phyloP scores from a whole-genome alignment of 2,329 filamentous ascomycete species.

The Aureobasidium mangrovei region DNA sequence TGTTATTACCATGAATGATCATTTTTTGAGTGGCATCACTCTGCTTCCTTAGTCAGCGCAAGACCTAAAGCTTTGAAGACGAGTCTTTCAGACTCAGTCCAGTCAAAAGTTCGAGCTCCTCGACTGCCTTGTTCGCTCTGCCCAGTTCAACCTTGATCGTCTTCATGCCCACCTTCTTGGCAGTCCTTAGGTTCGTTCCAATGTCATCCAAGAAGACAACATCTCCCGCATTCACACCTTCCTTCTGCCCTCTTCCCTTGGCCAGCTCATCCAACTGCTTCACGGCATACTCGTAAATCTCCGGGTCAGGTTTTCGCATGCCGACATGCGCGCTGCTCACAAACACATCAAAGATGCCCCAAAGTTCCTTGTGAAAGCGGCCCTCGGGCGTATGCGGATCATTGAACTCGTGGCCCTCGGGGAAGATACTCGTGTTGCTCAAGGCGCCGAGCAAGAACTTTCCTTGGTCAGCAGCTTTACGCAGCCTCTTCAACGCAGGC shows the following conservation, averaged over 20 bases:
- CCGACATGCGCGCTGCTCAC: slow-evolving; percentile 80
- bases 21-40: not conserved
- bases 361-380: slow-evolving; percentile 43
- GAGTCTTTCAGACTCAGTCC: slow-evolving; percentile 47
- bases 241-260: slow-evolving; percentile 45
- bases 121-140: slow-evolving; percentile 69
- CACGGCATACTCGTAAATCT: slow-evolving; percentile 70
- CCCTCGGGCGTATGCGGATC: slow-evolving; percentile 35
- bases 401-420: slow-evolving; percentile 60
- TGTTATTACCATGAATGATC: not conserved
- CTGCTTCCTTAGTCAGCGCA: not conserved
- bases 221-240: slow-evolving; percentile 52
- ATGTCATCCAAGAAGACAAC: slow-evolving; percentile 90
- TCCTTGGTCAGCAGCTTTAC: slow-evolving; percentile 26
- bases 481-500: slow-evolving; percentile 65
- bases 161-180: slow-evolving; percentile 61
- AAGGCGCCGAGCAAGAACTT: slow-evolving; percentile 68
- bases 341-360: slow-evolving; percentile 72
- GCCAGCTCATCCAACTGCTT: slow-evolving; percentile 56
- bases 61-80: not conserved
- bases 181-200: slow-evolving; percentile 82
- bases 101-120: slow-evolving; percentile 66
- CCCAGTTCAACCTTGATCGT: slow-evolving; percentile 83
- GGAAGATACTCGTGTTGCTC: slow-evolving; percentile 86
- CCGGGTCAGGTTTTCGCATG: slow-evolving; percentile 74